Evolutionary conservation across 139 green algal genomes (phyloP), one percentile per base, ranked within the genome.

Genomic region (Chlorella sp.): DNA sequence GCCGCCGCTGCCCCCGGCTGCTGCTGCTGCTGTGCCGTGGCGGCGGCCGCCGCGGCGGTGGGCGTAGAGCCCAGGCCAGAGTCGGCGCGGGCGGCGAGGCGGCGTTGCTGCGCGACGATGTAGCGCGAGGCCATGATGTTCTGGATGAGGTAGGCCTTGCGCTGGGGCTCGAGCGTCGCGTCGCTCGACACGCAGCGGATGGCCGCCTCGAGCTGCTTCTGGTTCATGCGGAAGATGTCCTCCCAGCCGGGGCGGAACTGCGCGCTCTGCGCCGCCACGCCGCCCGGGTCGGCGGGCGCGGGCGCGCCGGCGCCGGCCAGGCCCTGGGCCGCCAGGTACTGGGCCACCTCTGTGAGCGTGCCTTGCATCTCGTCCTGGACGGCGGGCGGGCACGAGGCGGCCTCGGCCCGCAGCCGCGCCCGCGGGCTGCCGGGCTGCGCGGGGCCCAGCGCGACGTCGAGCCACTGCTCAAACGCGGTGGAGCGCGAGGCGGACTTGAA

Each of bases 141-240:
- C 81, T 99, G 96, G 41, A 98, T 95, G 25, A 99, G 84, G 86
- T 99, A 99, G 4, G 94, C 92, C 84, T 98, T 98, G 74, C 93
- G 88, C 64, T 92, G 72, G 2, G 93, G 91, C 67, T 97, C 96
- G 79, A 99, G 84, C 15, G 80, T 85, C 1, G 85, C 72, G 86
- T 99, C 96, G 36, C 77, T 93, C 17, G 82, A 90, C 21, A 98
- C 88, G 8, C 86, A 82, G n/a, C 93, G 90, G 50, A 97, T 94
- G 7, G 96, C 95, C n/a, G 83, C 89, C 84, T 99, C 95, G 58
- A 99, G 88, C 87, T 98, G 94, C 82, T 95, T 92, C 83, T 98
- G 96, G 79, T 98, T 99, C 91, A 99, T 97, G 63, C 89, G 82
- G 88, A 99, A 99, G 43, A 99, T 96, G 84, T 98, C 92, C 70